These are phyloP conservation scores for Fusarium veterinarium DNA, from an alignment of 2,329 filamentous ascomycete species.

Conservation along the genomic window DNA sequence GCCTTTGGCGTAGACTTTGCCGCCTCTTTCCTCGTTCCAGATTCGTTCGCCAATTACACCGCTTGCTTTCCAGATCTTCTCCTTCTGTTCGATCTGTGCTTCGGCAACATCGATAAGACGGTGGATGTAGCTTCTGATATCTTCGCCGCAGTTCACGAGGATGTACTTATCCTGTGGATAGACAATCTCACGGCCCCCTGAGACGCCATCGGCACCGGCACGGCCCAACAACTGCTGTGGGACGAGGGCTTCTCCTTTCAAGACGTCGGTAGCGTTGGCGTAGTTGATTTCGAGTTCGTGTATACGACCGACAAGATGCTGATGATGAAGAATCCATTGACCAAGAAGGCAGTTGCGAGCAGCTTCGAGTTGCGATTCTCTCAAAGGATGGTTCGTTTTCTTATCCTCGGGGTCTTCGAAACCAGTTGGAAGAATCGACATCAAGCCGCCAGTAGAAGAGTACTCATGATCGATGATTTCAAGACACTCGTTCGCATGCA, in stretches of 20 bases:
- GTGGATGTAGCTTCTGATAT: constrained; percentile 61
- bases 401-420: constrained; percentile 37
- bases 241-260: constrained; percentile 62
- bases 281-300: constrained; percentile 68
- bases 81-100: constrained; percentile 50
- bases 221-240: constrained; percentile 64
- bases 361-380: constrained; percentile 51
- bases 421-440: constrained; percentile 63
- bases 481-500: constrained; percentile 69
- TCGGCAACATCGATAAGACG: constrained; percentile 60
- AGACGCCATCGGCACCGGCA: constrained; percentile 63
- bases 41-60: constrained; percentile 57
- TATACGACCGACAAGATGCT: constrained; percentile 64
- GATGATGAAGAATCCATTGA: constrained; percentile 66
- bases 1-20: constrained; percentile 53
- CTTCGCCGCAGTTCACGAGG: constrained; percentile 65
- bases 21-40: constrained; percentile 45
- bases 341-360: constrained; percentile 66
- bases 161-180: constrained; percentile 68
- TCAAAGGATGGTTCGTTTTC: constrained; percentile 35
- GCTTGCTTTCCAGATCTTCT: constrained; percentile 49
- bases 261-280: constrained; percentile 61
- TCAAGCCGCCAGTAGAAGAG: constrained; percentile 64
- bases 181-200: constrained; percentile 62
- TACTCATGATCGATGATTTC: constrained; percentile 71